Evolutionary conservation across 225 moss, liverwort and hornwort species (phyloP).

Genomic region (Physcomitrellopsis africana): DNA sequence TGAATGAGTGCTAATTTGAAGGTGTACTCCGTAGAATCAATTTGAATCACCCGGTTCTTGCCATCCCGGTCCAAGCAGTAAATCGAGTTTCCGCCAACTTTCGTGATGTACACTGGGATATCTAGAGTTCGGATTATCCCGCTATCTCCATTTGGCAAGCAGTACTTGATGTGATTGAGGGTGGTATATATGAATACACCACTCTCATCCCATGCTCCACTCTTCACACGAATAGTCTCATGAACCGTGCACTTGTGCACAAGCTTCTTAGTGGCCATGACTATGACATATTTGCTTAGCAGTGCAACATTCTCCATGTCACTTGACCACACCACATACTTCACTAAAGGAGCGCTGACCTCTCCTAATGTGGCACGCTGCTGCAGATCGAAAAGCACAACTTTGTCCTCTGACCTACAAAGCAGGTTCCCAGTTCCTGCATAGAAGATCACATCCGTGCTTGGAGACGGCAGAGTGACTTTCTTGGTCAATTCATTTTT

Average conservation of each 20-base stretch:
- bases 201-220: conserved; percentile 98
- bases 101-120: conserved; percentile 93
- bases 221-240: conserved; percentile 96
- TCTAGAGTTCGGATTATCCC: conserved; percentile 96
- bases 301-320: conserved; percentile 97
- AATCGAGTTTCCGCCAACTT: conserved; percentile 76
- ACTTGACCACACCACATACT: conserved; percentile 95
- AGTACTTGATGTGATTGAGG: conserved; percentile 98
- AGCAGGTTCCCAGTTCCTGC: conserved; percentile 94
- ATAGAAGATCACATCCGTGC: conserved; percentile 88
- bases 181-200: conserved; percentile 97
- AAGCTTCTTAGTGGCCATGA: conserved; percentile 92
- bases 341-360: conserved; percentile 90
- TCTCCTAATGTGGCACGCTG: conserved; percentile 88
- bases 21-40: conserved; percentile 92
- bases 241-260: conserved; percentile 97
- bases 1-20: conserved; percentile 96
- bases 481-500: conserved; percentile 97
- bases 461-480: conserved; percentile 74
- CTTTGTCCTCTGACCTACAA: conserved; percentile 95
- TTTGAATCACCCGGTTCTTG: conserved; percentile 95
- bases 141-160: conserved; percentile 94
- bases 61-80: conserved; percentile 97
- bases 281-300: conserved; percentile 93
- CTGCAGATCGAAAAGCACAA: conserved; percentile 92